These are phyloP conservation scores for Phytopythium mirpurense DNA, from an alignment of 352 stramenopile species.

Conservation along the genomic window DNA sequence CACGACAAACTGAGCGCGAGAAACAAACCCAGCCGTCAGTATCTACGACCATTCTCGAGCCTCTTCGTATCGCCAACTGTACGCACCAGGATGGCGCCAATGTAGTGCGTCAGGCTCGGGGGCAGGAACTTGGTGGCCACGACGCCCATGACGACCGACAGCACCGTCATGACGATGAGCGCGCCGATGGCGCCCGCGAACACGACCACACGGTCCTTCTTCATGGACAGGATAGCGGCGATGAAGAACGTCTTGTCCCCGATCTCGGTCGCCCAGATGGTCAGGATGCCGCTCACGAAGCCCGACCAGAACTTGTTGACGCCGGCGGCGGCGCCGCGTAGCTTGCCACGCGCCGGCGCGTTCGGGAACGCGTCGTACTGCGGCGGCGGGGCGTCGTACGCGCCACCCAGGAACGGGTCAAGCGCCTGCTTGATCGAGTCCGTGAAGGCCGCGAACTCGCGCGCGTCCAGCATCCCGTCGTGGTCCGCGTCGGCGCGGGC, in stretches of 20 bases:
- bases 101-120: constrained; percentile 93
- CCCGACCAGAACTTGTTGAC: constrained; percentile 85
- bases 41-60: too few relatives aligned
- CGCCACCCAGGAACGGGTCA: constrained; percentile 36
- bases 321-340: constrained; percentile 29
- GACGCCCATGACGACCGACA: constrained; percentile 96
- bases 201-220: constrained; percentile 93
- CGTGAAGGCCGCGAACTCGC: constrained; percentile 65
- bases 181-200: constrained; percentile 94
- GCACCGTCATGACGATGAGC: constrained; percentile 96
- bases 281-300: constrained; percentile 87
- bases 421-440: constrained; percentile 45
- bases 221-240: constrained; percentile 95
- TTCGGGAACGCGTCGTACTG: constrained; percentile 10
- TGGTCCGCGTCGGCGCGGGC: constrained; percentile 64
- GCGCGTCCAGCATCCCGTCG: constrained; percentile 57
- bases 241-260: constrained; percentile 99
- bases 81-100: constrained; percentile 86
- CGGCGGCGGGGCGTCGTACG: constrained; percentile 11
- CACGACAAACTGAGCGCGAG: constrained; percentile 92
- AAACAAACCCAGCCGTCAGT: too few relatives aligned
- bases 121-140: constrained; percentile 95
- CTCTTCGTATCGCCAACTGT: neutral
- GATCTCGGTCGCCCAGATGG: constrained; percentile 98
- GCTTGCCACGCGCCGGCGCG: constrained; percentile 10